Evolutionary conservation across 2,329 filamentous ascomycete genomes (phyloP).

Genomic region (Paraconiothyrium brasiliense): DNA sequence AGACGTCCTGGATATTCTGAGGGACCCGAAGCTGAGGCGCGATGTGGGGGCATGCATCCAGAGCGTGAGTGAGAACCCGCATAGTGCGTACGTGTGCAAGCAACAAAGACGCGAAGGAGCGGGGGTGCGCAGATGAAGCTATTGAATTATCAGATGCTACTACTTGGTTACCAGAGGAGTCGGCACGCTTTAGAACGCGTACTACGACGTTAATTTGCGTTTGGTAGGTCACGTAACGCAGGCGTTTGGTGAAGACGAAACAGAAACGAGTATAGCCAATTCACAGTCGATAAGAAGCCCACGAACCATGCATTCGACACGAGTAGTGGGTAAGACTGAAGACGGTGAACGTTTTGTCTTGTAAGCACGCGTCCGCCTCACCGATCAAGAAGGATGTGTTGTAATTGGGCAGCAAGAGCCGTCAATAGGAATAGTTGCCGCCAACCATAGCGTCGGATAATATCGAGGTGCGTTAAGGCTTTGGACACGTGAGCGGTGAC

Average conservation of each 20-base stretch:
- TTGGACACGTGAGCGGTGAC: slow-evolving; percentile 7
- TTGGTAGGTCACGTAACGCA: neutral
- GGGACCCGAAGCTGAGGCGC: slow-evolving; percentile 12
- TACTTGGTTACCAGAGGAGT: neutral
- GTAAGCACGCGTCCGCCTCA: slow-evolving; percentile 11
- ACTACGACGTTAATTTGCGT: neutral
- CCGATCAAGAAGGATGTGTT: slow-evolving; percentile 1
- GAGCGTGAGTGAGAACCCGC: neutral
- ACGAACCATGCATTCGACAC: neutral
- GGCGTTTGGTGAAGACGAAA: neutral
- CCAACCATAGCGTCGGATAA: slow-evolving; percentile 14
- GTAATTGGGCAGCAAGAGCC: neutral
- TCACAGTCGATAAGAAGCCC: neutral
- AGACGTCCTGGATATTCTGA: slow-evolving; percentile 5
- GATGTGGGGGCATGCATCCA: slow-evolving; percentile 5
- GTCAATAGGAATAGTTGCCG: slow-evolving; percentile 15
- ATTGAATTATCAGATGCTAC: neutral
- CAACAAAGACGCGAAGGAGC: neutral
- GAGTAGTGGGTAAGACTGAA: neutral
- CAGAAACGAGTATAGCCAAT: no score
- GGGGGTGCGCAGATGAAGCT: neutral
- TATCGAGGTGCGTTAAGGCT: neutral
- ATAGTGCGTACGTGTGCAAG: neutral
- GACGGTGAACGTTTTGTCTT: neutral
- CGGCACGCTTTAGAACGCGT: neutral